Percentiles rank a stretch among this genome's conserved stretches.
Conservation (phyloP, 305 asterid genomes). For the Lippia alba region DNA sequence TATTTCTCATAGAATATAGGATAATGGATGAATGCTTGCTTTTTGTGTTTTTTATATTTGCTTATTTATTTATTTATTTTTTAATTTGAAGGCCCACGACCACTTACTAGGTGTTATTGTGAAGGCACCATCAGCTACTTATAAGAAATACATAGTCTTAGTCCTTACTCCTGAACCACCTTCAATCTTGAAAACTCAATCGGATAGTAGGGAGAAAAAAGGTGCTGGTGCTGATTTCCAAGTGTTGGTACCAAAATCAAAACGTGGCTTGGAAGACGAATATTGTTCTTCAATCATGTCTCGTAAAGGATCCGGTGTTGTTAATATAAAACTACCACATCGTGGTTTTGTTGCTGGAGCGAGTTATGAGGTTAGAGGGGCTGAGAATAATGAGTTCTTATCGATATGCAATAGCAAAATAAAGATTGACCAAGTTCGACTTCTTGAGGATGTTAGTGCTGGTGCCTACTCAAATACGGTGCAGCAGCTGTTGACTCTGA, state of each 20-base stretch:
- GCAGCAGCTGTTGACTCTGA: conserved; percentile 70
- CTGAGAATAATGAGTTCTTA: conserved; percentile 69
- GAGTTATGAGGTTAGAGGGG: conserved; percentile 84
- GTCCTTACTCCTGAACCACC: conserved; percentile 86
- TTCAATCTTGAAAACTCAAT: conserved; percentile 46
- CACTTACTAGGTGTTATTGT: conserved; percentile 92
- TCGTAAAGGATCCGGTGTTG: conserved; percentile 81
- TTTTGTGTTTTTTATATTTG: background rate
- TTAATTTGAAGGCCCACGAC: conserved; percentile 77
- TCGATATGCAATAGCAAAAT: conserved; percentile 75
- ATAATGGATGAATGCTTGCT: conserved; percentile 23
- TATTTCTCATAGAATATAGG: conserved; percentile 24
- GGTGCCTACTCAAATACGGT: conserved; percentile 84
- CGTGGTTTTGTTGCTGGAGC: conserved; percentile 82
- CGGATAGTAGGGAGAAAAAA: conserved; percentile 57
- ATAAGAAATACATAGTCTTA: conserved; percentile 79
- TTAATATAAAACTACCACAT: conserved; percentile 87
- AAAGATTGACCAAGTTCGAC: conserved; percentile 86
- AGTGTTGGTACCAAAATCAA: conserved; percentile 86
- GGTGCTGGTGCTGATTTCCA: conserved; percentile 55
- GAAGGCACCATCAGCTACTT: conserved; percentile 72
- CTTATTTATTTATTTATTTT: background rate
- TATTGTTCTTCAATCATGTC: conserved; percentile 67
- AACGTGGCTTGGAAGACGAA: conserved; percentile 90
- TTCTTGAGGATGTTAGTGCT: conserved; percentile 87